These are phyloP conservation scores for Candida insectalens DNA, from an alignment of 805 yeast species.

Conservation along the genomic window DNA sequence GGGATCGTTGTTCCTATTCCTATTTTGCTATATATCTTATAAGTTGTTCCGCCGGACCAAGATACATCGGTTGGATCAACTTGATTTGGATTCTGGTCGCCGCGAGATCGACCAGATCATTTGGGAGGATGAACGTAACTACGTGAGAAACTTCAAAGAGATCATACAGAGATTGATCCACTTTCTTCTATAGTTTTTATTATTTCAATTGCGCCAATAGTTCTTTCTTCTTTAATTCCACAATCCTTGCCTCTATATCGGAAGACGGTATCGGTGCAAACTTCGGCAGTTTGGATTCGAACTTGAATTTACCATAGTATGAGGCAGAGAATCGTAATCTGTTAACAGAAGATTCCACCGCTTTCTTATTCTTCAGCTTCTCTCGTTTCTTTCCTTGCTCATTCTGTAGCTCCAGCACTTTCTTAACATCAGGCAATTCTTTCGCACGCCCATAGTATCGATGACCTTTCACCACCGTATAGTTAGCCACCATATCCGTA, in stretches of 20 bases:
- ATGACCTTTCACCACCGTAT: slow-evolving; percentile 38
- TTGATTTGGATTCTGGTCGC: slow-evolving; percentile 78
- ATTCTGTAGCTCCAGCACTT: slow-evolving; percentile 31
- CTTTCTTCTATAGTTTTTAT: slow-evolving; percentile 13
- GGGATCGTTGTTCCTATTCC: slow-evolving; percentile 39
- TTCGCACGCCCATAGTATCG: slow-evolving; percentile 79
- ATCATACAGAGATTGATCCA: slow-evolving; percentile 15
- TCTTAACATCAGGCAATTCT: slow-evolving; percentile 65
- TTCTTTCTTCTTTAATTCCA: slow-evolving; percentile 33
- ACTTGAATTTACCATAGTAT: no score
- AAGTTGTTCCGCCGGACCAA: slow-evolving; percentile 53
- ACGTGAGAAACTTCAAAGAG: slow-evolving; percentile 24
- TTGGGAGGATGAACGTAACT: slow-evolving; percentile 63
- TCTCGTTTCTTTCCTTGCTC: slow-evolving; percentile 13
- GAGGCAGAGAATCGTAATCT: no score
- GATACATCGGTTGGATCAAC: slow-evolving; percentile 56
- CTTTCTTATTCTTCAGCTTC: slow-evolving; percentile 8
- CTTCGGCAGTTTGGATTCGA: no score
- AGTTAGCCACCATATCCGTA: background rate
- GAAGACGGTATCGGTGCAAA: no score
- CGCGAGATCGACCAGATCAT: slow-evolving; percentile 72
- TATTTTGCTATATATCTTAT: slow-evolving; percentile 35
- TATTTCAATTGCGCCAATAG: slow-evolving; percentile 30
- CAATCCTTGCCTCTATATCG: slow-evolving; percentile 37
- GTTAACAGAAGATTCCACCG: no score